These are phyloP conservation scores for Coniella vitis DNA, from an alignment of 2,329 filamentous ascomycete genomes.

Conservation along the genomic window DNA sequence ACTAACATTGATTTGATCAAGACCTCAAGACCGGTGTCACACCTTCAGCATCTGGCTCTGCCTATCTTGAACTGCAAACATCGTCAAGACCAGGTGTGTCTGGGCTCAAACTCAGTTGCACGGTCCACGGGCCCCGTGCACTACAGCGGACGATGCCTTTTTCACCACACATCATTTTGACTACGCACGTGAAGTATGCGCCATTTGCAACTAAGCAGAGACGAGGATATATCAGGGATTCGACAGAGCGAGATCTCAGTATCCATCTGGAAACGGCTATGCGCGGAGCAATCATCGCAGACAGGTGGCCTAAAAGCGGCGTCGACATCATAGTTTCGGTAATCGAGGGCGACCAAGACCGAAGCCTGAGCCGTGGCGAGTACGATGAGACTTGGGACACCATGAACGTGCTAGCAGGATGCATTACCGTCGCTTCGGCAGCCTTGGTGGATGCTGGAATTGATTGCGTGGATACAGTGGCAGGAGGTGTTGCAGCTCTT, in stretches of 20 bases:
- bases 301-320: conserved; percentile 96
- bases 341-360: conserved; percentile 85
- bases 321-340: conserved; percentile 93
- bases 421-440: conserved; percentile 88
- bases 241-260: conserved; percentile 79
- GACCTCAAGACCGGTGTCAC: conserved; percentile 88
- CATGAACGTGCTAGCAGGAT: conserved; percentile 87
- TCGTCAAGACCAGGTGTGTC: conserved; percentile 30
- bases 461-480: conserved; percentile 86
- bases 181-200: conserved; percentile 92
- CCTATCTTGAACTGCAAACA: conserved; percentile 67
- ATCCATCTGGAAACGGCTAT: conserved; percentile 88
- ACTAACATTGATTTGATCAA: conserved; percentile 27
- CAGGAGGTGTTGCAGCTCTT: conserved; percentile 81
- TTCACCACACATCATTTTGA: conserved; percentile 84
- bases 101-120: conserved; percentile 85
- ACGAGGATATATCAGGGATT: conserved; percentile 79
- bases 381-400: conserved; percentile 69
- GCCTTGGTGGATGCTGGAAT: conserved; percentile 93
- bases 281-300: conserved; percentile 81
- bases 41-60: conserved; percentile 87
- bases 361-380: conserved; percentile 38
- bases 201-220: conserved; percentile 83
- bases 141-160: conserved; percentile 86
- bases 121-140: conserved; percentile 87